Base-by-base conservation (phyloP, 768 basidiomycete species). In the Pilatotrama ljubarskyi region DNA sequence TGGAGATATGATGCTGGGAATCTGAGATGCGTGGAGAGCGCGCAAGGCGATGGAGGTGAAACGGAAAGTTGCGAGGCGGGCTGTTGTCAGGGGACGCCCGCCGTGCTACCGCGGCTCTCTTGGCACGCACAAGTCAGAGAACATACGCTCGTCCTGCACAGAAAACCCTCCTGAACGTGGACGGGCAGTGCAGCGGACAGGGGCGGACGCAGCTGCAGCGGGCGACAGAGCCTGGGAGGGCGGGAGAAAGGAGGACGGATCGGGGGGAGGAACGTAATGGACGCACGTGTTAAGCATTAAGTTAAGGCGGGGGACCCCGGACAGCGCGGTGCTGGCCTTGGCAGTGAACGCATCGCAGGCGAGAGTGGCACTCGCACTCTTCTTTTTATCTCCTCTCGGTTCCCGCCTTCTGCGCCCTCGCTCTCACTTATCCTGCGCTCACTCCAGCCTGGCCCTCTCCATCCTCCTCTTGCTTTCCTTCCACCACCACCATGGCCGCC, bases 281-380 rank as follows among this genome's bases (percentile, higher is more conserved):
- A 52, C 57, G 63, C 66, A 67, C 64, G 66, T 67, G 66, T 64
- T 62, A 49, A 61, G 58, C 18, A 57, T 49, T 49, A n/a, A 38
- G 44, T 47, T 20, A 50, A 15, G 14, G 20, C 36, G 59, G 24
- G 25, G 67, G 67, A 68, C 67, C 67, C 67, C 67, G 64, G 64
- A 46, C 25, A 68, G 48, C 13, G 54, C 48, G 9, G 32, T 13
- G 44, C 46, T 49, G 53, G 25, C 24, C 53, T 55, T 55, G 52
- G 49, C 55, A 36, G 51, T 42, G 49, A 48, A 41, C 11, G 51
- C 20, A 37, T 36, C 43, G 51, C 51, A 52, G 22, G 43, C 10
- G 40, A 55, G 53, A 50, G 60, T 41, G 60, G 22, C 60, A 60
- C 52, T 36, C 17, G 46, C 50, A 22, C 22, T 51, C 53, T 62